Conservation (phyloP, 2,329 filamentous ascomycete genomes). For the Fusarium secorum region DNA sequence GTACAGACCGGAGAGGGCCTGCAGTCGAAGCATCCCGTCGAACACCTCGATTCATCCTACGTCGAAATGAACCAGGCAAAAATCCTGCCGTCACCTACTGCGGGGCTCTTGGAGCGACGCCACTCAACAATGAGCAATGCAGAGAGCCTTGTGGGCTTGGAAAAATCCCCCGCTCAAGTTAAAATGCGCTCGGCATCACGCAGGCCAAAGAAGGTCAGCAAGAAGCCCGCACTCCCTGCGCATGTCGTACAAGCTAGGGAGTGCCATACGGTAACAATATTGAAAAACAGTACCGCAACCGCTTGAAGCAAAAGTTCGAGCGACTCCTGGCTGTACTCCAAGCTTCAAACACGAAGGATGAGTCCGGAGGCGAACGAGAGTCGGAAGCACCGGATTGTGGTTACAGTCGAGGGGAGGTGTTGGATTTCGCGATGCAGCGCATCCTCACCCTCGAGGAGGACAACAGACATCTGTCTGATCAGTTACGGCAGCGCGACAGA, state of each 20-base stretch:
- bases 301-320: neutral
- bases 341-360: neutral
- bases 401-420: neutral
- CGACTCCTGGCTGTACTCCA: neutral
- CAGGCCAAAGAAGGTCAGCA: neutral
- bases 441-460: neutral
- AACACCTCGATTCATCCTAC: neutral
- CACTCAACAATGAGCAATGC: neutral
- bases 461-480: neutral
- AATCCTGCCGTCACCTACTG: neutral
- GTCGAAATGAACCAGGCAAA: neutral
- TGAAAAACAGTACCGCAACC: neutral
- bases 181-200: neutral
- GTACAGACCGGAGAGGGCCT: no score
- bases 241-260: neutral
- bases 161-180: neutral
- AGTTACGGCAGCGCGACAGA: fast-evolving
- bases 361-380: no score
- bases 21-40: neutral
- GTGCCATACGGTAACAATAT: neutral
- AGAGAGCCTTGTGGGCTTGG: neutral
- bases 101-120: neutral
- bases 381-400: neutral
- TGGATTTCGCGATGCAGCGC: neutral
- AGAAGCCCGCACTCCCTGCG: neutral